Evolutionary conservation across 169 alveolate species (phyloP), one percentile per base, ranked within the genome.

Genomic region (Cryptosporidium xiaoi): DNA sequence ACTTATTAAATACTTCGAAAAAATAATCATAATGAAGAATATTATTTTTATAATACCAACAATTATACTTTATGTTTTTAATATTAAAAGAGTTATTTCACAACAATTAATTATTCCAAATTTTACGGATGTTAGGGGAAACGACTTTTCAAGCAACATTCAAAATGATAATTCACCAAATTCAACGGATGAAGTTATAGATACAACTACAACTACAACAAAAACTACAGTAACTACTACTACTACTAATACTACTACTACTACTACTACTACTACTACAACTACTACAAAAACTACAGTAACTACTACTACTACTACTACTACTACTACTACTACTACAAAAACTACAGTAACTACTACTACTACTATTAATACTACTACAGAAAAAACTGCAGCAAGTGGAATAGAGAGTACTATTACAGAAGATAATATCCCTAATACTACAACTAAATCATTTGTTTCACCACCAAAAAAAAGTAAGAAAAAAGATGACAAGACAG

Each of bases 391-490:
- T 2, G 50, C 31, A 2, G n/a, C 50, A 36, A 65, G 82, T 24
- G 2, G 16, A 36, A 7, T 20, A 55, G 27, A 1, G 1, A 55
- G 0, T 55, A 20, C 64, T 20, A 55, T 40, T 40, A 40, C 48
- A 40, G 48, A 40, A 40, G 10, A 40, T 8, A 20, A 1, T 53
- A 53, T n/a, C 12, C 6, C 29, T 13, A 53, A 53, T 53, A 5
- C 16, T 20, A 13, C 15, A 51, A 51, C 44, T 33, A 24, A n/a
- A 20, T 69, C 83, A 3, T 69, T 18, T 69, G 83, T 69, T 2
- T 2, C 51, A 15, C 83, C 83, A 51, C 83, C 83, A 29, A 16
- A 3, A 55, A 69, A 64, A 53, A 29, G 20, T n/a, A 27, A 53
- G 20, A 5, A 40, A 50, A 10, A 34, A 27, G 50, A 69, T 12